Evolutionary conservation across 2,329 filamentous ascomycete species (phyloP).

Genomic region (Capronia coronata): DNA sequence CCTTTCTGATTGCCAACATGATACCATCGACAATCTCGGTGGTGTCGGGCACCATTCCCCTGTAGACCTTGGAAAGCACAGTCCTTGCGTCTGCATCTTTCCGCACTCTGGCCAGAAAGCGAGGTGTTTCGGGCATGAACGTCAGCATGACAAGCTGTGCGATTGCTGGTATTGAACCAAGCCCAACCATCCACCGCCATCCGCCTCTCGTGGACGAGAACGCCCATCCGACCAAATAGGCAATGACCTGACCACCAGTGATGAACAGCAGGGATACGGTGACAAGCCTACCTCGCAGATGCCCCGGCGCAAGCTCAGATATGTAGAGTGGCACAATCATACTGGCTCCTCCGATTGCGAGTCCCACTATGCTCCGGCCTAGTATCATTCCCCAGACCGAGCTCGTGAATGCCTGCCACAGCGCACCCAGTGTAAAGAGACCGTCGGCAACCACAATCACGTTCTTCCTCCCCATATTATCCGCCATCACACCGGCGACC

Average conservation of each 20-base stretch:
- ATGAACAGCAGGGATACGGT: constrained; percentile 78
- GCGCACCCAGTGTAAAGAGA: constrained; percentile 41
- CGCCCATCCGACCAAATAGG: constrained; percentile 75
- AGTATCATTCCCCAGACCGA: constrained; percentile 42
- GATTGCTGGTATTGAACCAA: constrained; percentile 70
- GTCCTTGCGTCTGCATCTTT: constrained; percentile 54
- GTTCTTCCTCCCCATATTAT: constrained; percentile 42
- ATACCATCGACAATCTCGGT: constrained; percentile 51
- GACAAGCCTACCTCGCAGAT: constrained; percentile 69
- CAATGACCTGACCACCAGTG: constrained; percentile 80
- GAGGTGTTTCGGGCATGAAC: constrained; percentile 78
- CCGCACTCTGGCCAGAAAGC: constrained; percentile 72
- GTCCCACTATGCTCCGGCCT: constrained; percentile 42
- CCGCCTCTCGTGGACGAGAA: constrained; percentile 58
- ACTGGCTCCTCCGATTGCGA: constrained; percentile 49
- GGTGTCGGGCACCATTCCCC: constrained; percentile 35
- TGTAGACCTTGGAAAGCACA: constrained; percentile 62
- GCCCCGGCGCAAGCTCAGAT: constrained; percentile 72
- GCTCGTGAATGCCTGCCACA: constrained; percentile 38
- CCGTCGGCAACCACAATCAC: constrained; percentile 44
- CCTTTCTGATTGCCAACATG: constrained; percentile 63
- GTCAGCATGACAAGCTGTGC: constrained; percentile 63
- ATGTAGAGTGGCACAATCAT: constrained; percentile 86
- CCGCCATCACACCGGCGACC: constrained; percentile 48
- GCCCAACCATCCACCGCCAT: constrained; percentile 88